Base-by-base conservation (phyloP, 257 asterid species). In the Fraxinus americana region DNA sequence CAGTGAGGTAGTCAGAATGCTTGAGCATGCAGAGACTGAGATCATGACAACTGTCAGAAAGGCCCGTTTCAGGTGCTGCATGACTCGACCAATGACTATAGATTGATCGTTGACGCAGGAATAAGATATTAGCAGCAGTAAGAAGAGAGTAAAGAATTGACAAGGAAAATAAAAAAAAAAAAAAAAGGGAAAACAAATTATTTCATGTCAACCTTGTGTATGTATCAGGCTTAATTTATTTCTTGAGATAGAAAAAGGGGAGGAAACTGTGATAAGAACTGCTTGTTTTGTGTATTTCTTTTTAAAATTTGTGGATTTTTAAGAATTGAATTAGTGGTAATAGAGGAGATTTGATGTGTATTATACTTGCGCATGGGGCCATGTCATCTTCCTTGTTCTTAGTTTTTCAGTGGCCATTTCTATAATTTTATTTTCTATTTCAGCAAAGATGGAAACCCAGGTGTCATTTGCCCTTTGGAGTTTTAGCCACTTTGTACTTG, bases 41-140 rank as follows among this genome's bases (percentile, higher is more conserved):
- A 86, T 89, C 72, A 79, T 89, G 91, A 87, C 93, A 0, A 88
- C 89, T 2, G 93, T 85, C 45, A 82, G 96, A 67, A 91, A 87
- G 78, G 96, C 96, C 30, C 96, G 96, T 70, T 90, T 90, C 88
- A 83, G 96, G 84, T 90, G 96, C 93, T 90, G 96, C 86, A 83
- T 89, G 39, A 87, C 87, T 70, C 89, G 82, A 69, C 93, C 96
- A 6, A 90, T 89, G 92, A 89, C 93, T 63, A 82, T 81, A 57
- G 93, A 90, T 74, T 90, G 85, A 87, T 67, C 23, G 5, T 54
- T 41, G 71, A 63, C 23, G 50, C 57, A 48, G n/a, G 70, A 12
- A 34, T 23, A 43, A 72, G 63, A 59, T 13, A 27, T 32, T 80
- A 82, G 81, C 69, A 73, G 67, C 78, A 80, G 78, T 73, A 80